Base-by-base conservation (phyloP, 306 rosid species). In the Erythrophleum fordii region DNA sequence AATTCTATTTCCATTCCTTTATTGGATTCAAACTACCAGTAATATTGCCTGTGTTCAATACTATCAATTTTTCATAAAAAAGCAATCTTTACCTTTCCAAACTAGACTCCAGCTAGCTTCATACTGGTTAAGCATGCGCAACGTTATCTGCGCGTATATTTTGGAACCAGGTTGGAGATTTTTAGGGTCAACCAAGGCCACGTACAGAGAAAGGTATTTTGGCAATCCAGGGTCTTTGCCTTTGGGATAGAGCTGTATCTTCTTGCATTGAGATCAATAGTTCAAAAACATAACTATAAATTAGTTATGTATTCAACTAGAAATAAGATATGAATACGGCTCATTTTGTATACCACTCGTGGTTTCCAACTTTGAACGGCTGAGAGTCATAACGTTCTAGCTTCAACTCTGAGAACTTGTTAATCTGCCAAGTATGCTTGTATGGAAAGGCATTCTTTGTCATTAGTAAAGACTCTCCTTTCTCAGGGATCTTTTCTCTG, bases 221-320 rank as follows among this genome's bases (percentile, higher is more conserved):
- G 16, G 85, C 77, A 48, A 20, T 14, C 83, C 89, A 42, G 10
- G 18, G 22, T 62, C 90, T 58, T 48, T 81, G 55, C 96, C 96
- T 0, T 80, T 89, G 39, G 92, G 96, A 81, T 87, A 89, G 44
- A 88, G 70, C 44, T 65, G 71, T 74, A 93, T 83, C 85, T 87
- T 87, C 97, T 92, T 91, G 79, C 75, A 61, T 49, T n/a, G n/a
- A n/a, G n/a, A n/a, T n/a, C n/a, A n/a, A n/a, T n/a, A n/a, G n/a
- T n/a, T n/a, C n/a, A n/a, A 65, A 37, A 46, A 56, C 25, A n/a
- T n/a, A n/a, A n/a, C n/a, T n/a, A n/a, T n/a, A n/a, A n/a, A n/a
- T n/a, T n/a, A n/a, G n/a, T n/a, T n/a, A n/a, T n/a, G n/a, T n/a
- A n/a, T n/a, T n/a, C n/a, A n/a, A n/a, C n/a, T n/a, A n/a, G n/a